Evolutionary conservation across 2,329 filamentous ascomycete species (phyloP).

Genomic region (Ampelomyces quisqualis): DNA sequence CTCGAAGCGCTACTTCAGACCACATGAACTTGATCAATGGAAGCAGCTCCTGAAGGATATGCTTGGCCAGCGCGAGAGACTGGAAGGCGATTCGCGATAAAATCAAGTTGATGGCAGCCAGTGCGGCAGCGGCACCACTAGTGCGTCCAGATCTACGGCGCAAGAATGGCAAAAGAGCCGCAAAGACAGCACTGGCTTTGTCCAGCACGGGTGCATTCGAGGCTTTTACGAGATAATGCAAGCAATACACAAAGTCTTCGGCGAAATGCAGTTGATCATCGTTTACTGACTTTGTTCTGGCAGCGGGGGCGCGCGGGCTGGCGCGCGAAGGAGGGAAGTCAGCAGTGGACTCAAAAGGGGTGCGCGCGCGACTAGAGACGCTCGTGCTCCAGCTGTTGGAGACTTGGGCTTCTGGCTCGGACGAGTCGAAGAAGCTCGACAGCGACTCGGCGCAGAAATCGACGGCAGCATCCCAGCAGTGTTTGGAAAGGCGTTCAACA

Average conservation of each 20-base stretch:
- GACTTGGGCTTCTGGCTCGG: constrained; percentile 24
- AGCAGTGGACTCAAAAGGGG: constrained; percentile 34
- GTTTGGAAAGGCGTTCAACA: constrained; percentile 71
- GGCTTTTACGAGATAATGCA: constrained; percentile 63
- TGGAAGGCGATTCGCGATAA: constrained; percentile 68
- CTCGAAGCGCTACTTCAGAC: constrained; percentile 63
- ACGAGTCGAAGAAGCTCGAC: constrained; percentile 20
- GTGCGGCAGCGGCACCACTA: constrained; percentile 70
- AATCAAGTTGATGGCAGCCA: constrained; percentile 73
- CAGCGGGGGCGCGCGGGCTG: constrained; percentile 25
- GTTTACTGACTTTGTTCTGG: constrained; percentile 19
- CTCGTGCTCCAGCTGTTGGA: constrained; percentile 34
- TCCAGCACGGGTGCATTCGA: constrained; percentile 67
- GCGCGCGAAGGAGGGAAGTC: constrained; percentile 23
- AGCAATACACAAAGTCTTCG: constrained; percentile 58
- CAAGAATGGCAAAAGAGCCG: constrained; percentile 62
- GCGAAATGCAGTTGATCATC: constrained; percentile 27
- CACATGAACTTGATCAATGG: constrained; percentile 75
- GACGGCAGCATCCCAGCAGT: constrained; percentile 68
- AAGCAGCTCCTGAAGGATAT: constrained; percentile 62
- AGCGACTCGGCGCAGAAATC: constrained; percentile 72
- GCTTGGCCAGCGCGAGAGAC: constrained; percentile 62
- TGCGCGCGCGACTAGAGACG: constrained; percentile 33
- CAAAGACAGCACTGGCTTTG: constrained; percentile 58
- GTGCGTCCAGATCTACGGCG: constrained; percentile 61